A percentile compares a stretch with the other conserved stretches of the same genome.
Evolutionary conservation across 331 rosid genomes (phyloP).

Genomic region (Malus hybrid): DNA sequence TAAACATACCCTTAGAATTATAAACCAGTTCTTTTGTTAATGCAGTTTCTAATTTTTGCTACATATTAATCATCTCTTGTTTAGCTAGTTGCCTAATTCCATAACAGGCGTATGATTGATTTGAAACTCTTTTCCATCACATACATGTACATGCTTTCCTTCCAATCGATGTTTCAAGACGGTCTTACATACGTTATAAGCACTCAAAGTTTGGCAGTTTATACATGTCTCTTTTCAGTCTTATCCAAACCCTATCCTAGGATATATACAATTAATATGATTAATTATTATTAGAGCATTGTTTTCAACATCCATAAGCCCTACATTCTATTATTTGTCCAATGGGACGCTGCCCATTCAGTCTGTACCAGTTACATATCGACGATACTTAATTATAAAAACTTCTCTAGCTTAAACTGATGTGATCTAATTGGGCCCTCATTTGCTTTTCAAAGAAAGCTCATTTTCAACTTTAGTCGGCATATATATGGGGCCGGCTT

Average conservation of each 20-base stretch:
- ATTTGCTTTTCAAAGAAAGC: slow-evolving; percentile 2
- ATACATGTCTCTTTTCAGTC: neutral
- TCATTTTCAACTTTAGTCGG: neutral
- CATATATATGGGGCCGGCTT: neutral
- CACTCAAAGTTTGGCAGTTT: neutral
- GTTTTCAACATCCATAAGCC: neutral
- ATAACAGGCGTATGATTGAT: neutral
- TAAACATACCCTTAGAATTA: neutral
- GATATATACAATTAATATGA: neutral
- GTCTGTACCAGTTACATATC: neutral
- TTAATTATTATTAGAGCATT: neutral
- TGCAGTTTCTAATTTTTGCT: neutral
- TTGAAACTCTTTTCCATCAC: neutral
- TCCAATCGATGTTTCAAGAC: neutral
- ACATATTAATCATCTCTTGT: neutral
- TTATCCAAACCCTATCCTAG: slow-evolving; percentile 8
- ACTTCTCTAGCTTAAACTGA: neutral
- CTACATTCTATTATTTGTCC: neutral
- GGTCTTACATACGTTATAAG: neutral
- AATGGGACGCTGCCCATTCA: neutral
- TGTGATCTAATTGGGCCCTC: neutral
- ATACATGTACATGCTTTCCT: neutral
- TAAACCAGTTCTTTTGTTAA: neutral
- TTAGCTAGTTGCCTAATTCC: neutral
- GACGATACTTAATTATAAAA: neutral